Evolutionary conservation across 176 grass and related monocot species (phyloP).

Genomic region (Lolium multiflorum): DNA sequence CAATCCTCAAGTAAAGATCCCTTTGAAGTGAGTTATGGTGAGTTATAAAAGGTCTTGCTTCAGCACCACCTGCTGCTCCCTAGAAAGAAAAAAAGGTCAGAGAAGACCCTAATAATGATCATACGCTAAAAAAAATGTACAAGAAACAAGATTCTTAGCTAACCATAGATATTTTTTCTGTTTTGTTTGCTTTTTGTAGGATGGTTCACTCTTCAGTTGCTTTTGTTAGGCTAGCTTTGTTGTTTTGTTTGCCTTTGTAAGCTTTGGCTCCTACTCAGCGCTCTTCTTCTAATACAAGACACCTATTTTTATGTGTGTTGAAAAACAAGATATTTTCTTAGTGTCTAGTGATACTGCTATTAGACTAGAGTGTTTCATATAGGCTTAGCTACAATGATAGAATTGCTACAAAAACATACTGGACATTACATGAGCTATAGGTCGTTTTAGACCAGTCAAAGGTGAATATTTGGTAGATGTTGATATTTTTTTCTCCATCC

Average conservation of each 20-base stretch:
- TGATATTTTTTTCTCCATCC: too few species aligned
- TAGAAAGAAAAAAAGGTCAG: constrained; percentile 29
- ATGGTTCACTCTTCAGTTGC: background rate
- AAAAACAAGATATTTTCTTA: constrained; percentile 14
- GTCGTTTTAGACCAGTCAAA: background rate
- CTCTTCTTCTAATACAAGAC: background rate
- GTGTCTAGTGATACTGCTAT: background rate
- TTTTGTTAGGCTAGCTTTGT: background rate
- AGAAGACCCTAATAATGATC: constrained; percentile 21
- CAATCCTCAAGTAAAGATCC: constrained; percentile 99
- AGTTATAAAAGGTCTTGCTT: constrained; percentile 97
- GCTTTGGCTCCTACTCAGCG: background rate
- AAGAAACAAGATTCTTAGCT: constrained; percentile 16
- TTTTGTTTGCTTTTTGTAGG: background rate
- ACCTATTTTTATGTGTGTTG: background rate
- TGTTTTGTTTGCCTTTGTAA: background rate
- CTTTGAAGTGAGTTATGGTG: constrained; percentile 98
- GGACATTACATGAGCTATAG: background rate
- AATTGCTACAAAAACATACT: background rate
- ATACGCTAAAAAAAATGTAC: constrained; percentile 28
- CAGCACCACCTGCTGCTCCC: constrained; percentile 92
- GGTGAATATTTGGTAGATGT: background rate
- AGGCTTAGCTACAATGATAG: background rate
- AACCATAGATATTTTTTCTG: background rate
- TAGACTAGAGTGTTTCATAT: background rate